A percentile compares a stretch with the other conserved stretches of the same genome.
These are phyloP conservation scores for Kondoa malvinella DNA, from an alignment of 768 basidiomycete genomes.

Conservation along the genomic window DNA sequence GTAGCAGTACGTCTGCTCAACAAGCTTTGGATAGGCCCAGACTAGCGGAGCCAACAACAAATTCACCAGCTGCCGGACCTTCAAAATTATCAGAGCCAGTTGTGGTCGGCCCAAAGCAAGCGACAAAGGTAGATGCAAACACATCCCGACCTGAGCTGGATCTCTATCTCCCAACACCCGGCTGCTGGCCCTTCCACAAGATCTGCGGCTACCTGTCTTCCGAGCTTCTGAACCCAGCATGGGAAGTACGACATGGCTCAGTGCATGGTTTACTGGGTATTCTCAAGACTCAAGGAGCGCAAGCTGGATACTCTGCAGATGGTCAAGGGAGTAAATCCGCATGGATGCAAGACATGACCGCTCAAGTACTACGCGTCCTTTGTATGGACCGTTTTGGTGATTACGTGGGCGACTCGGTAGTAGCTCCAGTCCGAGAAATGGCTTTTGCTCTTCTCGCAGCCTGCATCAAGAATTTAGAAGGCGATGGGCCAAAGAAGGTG, in stretches of 20 bases:
- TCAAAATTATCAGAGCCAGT: background rate
- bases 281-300: constrained; percentile 62
- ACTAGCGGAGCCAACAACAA: background rate
- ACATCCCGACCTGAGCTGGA: constrained; percentile 2
- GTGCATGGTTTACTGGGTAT: constrained; percentile 79
- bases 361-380: constrained; percentile 71
- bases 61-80: background rate
- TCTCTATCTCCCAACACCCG: constrained; percentile 2
- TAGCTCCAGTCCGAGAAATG: constrained; percentile 91
- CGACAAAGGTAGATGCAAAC: constrained; percentile 4
- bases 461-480: constrained; percentile 70
- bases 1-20: constrained; percentile 33
- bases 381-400: constrained; percentile 96
- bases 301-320: constrained; percentile 45
- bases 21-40: background rate
- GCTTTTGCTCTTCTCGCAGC: constrained; percentile 86
- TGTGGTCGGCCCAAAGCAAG: constrained; percentile 3
- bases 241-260: constrained; percentile 90
- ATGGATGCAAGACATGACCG: constrained; percentile 78
- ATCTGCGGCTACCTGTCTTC: constrained; percentile 62
- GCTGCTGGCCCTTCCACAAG: constrained; percentile 35
- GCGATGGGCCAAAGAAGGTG: constrained; percentile 58
- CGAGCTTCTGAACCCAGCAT: constrained; percentile 60
- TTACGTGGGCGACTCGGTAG: constrained; percentile 79
- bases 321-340: constrained; percentile 56